phyloP scores from a whole-genome alignment of 2,329 filamentous ascomycete genomes.

The Pseudogymnoascus sp. region DNA sequence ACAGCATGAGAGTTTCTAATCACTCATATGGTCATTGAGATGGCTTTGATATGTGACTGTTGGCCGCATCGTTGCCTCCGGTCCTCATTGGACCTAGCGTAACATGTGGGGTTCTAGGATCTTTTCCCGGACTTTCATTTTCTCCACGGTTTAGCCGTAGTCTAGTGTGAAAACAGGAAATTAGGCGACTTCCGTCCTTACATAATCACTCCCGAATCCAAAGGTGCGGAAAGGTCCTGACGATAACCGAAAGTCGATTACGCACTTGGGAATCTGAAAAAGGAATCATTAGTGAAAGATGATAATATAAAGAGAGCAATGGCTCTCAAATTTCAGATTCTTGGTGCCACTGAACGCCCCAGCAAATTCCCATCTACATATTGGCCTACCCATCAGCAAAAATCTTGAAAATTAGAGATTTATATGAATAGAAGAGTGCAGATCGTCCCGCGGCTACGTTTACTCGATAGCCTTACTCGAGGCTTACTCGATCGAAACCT shows the following conservation, averaged over 20 bases:
- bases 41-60: background rate
- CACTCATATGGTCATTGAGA: background rate
- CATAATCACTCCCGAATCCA: background rate
- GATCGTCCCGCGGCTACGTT: background rate
- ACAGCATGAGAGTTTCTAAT: background rate
- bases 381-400: background rate
- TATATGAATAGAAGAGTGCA: background rate
- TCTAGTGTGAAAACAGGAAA: background rate
- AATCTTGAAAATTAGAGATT: background rate
- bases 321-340: background rate
- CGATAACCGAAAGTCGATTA: background rate
- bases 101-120: background rate
- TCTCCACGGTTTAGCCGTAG: conserved; percentile 3
- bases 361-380: background rate
- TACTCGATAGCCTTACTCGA: conserved; percentile 8
- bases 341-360: background rate
- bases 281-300: background rate
- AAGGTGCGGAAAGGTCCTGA: background rate
- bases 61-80: background rate
- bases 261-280: background rate
- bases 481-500: conserved; percentile 9
- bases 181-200: background rate
- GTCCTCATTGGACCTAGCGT: background rate
- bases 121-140: background rate
- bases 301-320: background rate